phyloP scores from a whole-genome alignment of 768 basidiomycete genomes.

The Rhodotorula sphaerocarpa region DNA sequence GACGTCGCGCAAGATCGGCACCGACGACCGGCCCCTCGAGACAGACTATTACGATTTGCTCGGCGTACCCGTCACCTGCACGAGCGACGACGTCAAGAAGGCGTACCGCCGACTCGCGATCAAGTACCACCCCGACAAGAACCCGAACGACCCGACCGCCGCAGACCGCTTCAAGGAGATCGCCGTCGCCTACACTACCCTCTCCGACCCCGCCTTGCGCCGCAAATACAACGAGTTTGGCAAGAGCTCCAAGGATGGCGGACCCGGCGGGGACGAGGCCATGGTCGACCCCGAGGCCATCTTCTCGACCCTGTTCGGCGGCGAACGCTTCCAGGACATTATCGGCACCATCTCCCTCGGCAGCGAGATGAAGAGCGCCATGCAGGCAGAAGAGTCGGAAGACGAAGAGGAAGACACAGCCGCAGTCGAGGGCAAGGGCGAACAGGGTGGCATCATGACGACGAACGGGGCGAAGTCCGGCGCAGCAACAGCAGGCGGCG shows the following conservation, averaged over 20 bases:
- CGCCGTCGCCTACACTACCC: slow-evolving; percentile 57
- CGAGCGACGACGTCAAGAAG: slow-evolving; percentile 78
- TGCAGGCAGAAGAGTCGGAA: slow-evolving; percentile 68
- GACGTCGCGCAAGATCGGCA: slow-evolving; percentile 16
- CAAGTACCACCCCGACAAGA: slow-evolving; percentile 59
- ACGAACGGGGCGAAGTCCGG: not conserved
- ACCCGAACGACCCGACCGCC: slow-evolving; percentile 72
- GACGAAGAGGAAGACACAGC: slow-evolving; percentile 11
- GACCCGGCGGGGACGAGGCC: slow-evolving; percentile 61
- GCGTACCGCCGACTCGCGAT: slow-evolving; percentile 56
- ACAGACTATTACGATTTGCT: slow-evolving; percentile 85
- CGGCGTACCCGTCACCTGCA: slow-evolving; percentile 64
- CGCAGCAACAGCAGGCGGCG: slow-evolving; percentile 12
- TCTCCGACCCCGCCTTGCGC: slow-evolving; percentile 47
- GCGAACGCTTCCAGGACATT: slow-evolving; percentile 52
- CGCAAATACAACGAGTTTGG: slow-evolving; percentile 78
- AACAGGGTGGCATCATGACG: not conserved
- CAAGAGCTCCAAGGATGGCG: slow-evolving; percentile 57
- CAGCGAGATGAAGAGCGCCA: slow-evolving; percentile 81
- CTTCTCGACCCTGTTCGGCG: slow-evolving; percentile 66
- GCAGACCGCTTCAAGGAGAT: slow-evolving; percentile 61
- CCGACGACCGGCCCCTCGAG: slow-evolving; percentile 73
- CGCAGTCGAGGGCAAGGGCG: not conserved
- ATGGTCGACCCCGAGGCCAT: slow-evolving; percentile 66
- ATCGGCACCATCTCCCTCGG: slow-evolving; percentile 83